Base-by-base conservation (phyloP, 179 eudicot genomes). In the Spergularia azorica region DNA sequence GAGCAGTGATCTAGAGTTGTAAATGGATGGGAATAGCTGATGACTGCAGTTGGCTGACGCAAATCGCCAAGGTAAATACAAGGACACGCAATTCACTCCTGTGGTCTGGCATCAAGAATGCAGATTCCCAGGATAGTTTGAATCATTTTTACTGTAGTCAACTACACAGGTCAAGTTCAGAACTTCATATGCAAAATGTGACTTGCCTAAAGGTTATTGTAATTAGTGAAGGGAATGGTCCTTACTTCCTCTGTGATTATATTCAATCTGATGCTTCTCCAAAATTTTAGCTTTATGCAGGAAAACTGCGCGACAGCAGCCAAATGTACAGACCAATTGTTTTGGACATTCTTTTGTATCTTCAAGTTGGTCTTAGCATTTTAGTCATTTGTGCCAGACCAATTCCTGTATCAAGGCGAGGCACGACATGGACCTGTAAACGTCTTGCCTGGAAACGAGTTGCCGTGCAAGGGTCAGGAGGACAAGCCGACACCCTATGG, bases 1-100 rank as follows among this genome's bases (percentile, higher is more conserved):
- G 48, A 76, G 72, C 62, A 56, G 72, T 76, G 73, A 56, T 76
- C 13, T 76, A 65, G 54, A 38, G 43, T 11, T 52, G 54, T 69
- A 71, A 36, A 70, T 59, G 62, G 63, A 52, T 51, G 70, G 51
- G 16, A 26, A 51, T 16, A 63, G 43, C 10, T 7, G 21, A 63
- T 26, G 50, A 4, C 15, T 14, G 10, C 26, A 67, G 16, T 60
- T 65, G 63, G 39, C 43, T 16, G 32, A 39, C n/a, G 4, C 13
- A 15, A 2, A 14, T 52, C 32, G 46, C 62, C 20, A 9, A 63
- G 50, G 52, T 10, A 20, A 66, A 10, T 46, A 67, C 52, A 17
- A 43, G 26, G 66, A 57, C 9, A 56, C 12, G 65, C 56, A 57
- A 55, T 67, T 76, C 16, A 67, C 32, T 57, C 48, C 46, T 26